These are phyloP conservation scores for Theobroma cacao DNA, from an alignment of 345 rosid genomes.

Conservation along the genomic window DNA sequence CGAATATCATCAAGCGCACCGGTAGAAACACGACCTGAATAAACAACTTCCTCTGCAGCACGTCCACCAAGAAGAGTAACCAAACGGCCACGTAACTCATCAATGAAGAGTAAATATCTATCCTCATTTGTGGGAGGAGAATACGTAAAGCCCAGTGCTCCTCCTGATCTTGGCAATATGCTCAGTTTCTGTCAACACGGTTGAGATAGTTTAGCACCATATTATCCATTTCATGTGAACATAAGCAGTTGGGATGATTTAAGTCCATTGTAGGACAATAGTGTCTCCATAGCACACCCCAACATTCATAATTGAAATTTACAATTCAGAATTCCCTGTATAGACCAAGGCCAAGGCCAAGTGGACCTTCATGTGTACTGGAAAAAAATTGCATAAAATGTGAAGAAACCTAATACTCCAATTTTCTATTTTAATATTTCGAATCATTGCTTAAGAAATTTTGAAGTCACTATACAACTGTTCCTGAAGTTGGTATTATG, in stretches of 20 bases:
- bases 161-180: slow-evolving; percentile 97
- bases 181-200: slow-evolving; percentile 70
- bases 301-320: neutral
- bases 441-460: neutral
- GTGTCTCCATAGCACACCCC: neutral
- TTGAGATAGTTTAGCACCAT: neutral
- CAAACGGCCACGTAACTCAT: slow-evolving; percentile 88
- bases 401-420: neutral
- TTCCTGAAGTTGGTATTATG: neutral
- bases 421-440: neutral
- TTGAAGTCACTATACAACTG: neutral
- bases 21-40: slow-evolving; percentile 88
- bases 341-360: neutral
- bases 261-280: neutral
- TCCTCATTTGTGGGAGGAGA: slow-evolving; percentile 82
- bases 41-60: slow-evolving; percentile 93
- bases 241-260: neutral
- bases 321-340: neutral
- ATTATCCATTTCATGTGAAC: neutral
- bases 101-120: slow-evolving; percentile 87
- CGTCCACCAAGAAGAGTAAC: slow-evolving; percentile 98
- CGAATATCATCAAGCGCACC: slow-evolving; percentile 97
- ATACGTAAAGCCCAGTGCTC: slow-evolving; percentile 93
- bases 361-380: neutral
- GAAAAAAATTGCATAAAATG: neutral